A percentile compares a stretch with the other conserved stretches of the same genome.
Conservation (phyloP, 2,329 filamentous ascomycete species). For the Leptosphaerulina australis region DNA sequence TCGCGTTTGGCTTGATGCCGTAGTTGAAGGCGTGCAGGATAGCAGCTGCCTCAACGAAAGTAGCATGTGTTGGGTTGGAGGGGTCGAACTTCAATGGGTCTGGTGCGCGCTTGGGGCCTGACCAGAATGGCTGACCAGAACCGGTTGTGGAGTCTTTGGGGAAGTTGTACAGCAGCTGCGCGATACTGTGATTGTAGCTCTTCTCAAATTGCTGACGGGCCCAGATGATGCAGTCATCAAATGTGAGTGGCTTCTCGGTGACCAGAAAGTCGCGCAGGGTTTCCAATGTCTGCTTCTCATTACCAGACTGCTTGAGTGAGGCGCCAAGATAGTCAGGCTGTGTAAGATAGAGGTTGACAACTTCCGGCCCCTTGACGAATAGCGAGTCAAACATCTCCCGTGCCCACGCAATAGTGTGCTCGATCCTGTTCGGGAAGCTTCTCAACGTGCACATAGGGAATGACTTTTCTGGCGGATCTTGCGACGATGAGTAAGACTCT, state of each 20-base stretch:
- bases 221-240: constrained; percentile 97
- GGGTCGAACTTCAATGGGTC: constrained; percentile 88
- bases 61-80: constrained; percentile 82
- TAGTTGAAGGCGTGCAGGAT: constrained; percentile 98
- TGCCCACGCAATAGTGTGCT: constrained; percentile 98
- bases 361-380: constrained; percentile 92
- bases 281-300: constrained; percentile 92
- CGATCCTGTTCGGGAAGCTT: constrained; percentile 97
- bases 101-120: constrained; percentile 94
- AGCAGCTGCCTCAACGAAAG: constrained; percentile 84
- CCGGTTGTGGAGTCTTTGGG: constrained; percentile 91
- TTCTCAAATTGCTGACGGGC: constrained; percentile 92
- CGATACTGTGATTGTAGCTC: constrained; percentile 95
- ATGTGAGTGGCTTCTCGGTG: constrained; percentile 86
- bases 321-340: constrained; percentile 89
- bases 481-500: constrained; percentile 95
- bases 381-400: constrained; percentile 93
- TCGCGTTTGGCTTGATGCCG: constrained; percentile 83
- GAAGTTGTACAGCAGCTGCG: constrained; percentile 95
- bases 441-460: constrained; percentile 98
- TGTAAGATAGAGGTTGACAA: constrained; percentile 90
- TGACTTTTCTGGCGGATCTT: constrained; percentile 96
- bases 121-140: constrained; percentile 93
- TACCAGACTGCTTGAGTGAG: constrained; percentile 89
- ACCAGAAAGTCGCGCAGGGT: constrained; percentile 89